Base-by-base conservation (phyloP, 768 basidiomycete species). In the Mycena amicta region DNA sequence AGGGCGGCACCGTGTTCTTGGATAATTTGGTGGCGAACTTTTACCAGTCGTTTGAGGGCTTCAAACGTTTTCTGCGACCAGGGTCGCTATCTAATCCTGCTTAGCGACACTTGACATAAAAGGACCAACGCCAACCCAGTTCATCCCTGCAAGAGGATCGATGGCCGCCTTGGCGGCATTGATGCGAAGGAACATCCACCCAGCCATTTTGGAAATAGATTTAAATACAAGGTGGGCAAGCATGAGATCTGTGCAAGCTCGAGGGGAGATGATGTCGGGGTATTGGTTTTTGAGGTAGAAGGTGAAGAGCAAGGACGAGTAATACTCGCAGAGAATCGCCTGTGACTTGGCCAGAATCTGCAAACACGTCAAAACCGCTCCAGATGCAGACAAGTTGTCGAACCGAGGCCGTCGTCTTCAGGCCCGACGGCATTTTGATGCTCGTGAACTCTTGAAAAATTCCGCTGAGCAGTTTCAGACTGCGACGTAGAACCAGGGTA, bases 221-320 rank as follows among this genome's bases (percentile, higher is more conserved):
- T 95, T 94, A 77, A 87, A 92, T 3, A 86, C 73, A 18, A 93
- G 71, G 68, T 93, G 87, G 2, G 83, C 83, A 16, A 91, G 64
- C 62, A 64, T 74, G 52, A 83, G 72, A 59, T 83, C 77, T 41
- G 77, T 74, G 37, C 70, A 68, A 5, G 76, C 62, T 22, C 67
- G 70, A 13, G 71, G 60, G 2, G 75, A 74, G 30, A 71, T 75
- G 37, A 91, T 68, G 52, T 64, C 67, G 33, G 73, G 62, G 53
- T 79, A 74, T 66, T 74, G 67, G 67, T 75, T 68, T 61, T 70
- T 62, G 65, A 61, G 56, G 64, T 83, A 62, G 67, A 74, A 13
- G 71, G 74, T 2, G 75, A 63, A 2, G 86, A 75, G 26, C 53
- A 87, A 72, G 30, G 75, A 80, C 20, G 81, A 80, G 66, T 93